Percentiles rank a stretch among this genome's conserved stretches.
Evolutionary conservation across 2,329 filamentous ascomycete genomes (phyloP).

Genomic region (Colletotrichum endophyticum): DNA sequence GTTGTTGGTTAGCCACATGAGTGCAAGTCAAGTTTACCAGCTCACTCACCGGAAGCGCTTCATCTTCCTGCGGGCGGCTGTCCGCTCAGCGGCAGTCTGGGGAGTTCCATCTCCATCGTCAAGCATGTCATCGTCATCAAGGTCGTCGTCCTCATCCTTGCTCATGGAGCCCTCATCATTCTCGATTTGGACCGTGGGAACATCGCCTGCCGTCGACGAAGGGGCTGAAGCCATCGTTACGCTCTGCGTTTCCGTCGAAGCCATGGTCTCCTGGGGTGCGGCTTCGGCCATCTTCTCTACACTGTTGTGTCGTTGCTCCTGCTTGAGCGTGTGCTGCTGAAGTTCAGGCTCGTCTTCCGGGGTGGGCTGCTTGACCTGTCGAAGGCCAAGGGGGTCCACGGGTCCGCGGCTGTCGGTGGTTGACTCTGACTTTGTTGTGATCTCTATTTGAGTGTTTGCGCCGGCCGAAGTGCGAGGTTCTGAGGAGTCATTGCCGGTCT

Average conservation of each 20-base stretch:
- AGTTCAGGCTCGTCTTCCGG: conserved; percentile 40
- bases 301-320: conserved; percentile 33
- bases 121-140: conserved; percentile 64
- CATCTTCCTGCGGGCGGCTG: conserved; percentile 68
- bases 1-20: background rate
- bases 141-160: conserved; percentile 57
- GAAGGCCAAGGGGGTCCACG: conserved; percentile 45
- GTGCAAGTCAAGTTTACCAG: background rate
- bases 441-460: conserved; percentile 55
- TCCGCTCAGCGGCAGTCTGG: conserved; percentile 61
- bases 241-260: conserved; percentile 42
- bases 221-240: conserved; percentile 45
- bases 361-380: conserved; percentile 44
- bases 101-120: conserved; percentile 54
- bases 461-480: conserved; percentile 41
- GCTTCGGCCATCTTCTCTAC: conserved; percentile 40
- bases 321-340: conserved; percentile 23
- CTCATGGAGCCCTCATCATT: conserved; percentile 36
- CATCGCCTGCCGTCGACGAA: conserved; percentile 36
- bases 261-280: conserved; percentile 42
- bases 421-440: conserved; percentile 67
- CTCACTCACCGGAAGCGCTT: conserved; percentile 75
- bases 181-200: conserved; percentile 33
- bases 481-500: conserved; percentile 43
- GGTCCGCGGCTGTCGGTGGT: conserved; percentile 38